phyloP scores from a whole-genome alignment of 371 early-diverging fungal species.

The Mortierella sp. region DNA sequence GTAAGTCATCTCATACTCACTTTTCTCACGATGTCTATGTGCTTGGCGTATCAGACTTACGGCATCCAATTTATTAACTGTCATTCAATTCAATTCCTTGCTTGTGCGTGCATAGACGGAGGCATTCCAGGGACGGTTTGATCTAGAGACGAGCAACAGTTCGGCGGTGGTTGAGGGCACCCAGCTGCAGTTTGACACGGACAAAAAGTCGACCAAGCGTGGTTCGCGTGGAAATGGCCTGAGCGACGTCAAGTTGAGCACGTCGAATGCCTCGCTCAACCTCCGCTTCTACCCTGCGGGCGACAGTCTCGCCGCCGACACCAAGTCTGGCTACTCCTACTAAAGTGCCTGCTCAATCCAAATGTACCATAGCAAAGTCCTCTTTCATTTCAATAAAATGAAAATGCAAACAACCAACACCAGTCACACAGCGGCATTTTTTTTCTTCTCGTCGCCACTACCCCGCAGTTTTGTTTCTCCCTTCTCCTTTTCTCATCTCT shows the following conservation, averaged over 20 bases:
- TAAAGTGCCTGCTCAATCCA: not conserved
- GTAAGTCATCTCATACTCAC: slow-evolving; percentile 12
- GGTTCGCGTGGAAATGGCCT: slow-evolving; percentile 33
- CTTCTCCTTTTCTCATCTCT: not conserved
- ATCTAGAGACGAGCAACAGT: slow-evolving; percentile 36
- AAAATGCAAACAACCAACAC: not conserved
- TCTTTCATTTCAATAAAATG: not conserved
- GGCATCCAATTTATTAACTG: not conserved
- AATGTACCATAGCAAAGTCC: not conserved
- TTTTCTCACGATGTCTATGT: not conserved
- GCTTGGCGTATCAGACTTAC: too few relatives aligned
- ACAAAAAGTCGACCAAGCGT: slow-evolving; percentile 33
- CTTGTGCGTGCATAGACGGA: slow-evolving; percentile 24
- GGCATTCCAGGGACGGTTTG: slow-evolving; percentile 39
- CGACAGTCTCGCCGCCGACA: slow-evolving; percentile 26
- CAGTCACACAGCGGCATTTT: not conserved
- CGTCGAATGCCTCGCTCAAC: slow-evolving; percentile 21
- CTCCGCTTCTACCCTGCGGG: slow-evolving; percentile 47
- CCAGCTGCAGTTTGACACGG: slow-evolving; percentile 24
- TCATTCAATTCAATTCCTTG: too few relatives aligned
- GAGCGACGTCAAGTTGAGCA: slow-evolving; percentile 19
- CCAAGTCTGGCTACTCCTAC: slow-evolving; percentile 4
- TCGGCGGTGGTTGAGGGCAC: slow-evolving; percentile 33
- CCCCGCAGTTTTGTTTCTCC: not conserved
- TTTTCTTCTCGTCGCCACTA: too few relatives aligned